Evolutionary conservation across 441 rosid genomes (phyloP).

Genomic region (Raphanus hybrid): DNA sequence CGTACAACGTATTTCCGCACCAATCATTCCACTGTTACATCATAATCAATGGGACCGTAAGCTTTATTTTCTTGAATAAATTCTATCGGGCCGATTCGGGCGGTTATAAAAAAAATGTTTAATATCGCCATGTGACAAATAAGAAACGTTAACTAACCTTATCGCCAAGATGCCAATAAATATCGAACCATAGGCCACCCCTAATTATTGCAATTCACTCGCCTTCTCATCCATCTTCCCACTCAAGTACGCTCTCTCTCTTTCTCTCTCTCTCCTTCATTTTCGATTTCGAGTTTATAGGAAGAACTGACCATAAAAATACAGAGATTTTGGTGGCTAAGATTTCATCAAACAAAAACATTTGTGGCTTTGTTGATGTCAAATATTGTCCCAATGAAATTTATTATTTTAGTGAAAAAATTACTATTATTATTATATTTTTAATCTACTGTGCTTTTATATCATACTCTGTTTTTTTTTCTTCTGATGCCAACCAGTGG

Average conservation of each 20-base stretch:
- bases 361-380: constrained; percentile 6
- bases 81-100: not conserved
- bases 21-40: not conserved
- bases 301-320: not conserved
- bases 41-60: not conserved
- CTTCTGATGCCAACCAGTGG: too few species aligned
- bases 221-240: not conserved
- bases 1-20: not conserved
- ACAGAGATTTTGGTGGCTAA: not conserved
- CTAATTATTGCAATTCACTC: constrained; percentile 14
- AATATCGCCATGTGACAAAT: constrained; percentile 25
- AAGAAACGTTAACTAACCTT: constrained; percentile 14
- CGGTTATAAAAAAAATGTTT: not conserved
- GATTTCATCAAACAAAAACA: not conserved
- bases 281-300: not conserved
- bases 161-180: constrained; percentile 23
- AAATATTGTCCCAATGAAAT: not conserved
- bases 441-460: too few species aligned
- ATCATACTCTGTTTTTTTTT: too few species aligned
- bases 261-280: too few species aligned
- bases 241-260: not conserved
- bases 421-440: too few species aligned
- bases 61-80: not conserved
- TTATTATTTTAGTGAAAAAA: not conserved
- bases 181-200: constrained; percentile 5